Evolutionary conservation across 768 basidiomycete species (phyloP), one percentile per base, ranked within the genome.

Genomic region (Boletus subparvulus): DNA sequence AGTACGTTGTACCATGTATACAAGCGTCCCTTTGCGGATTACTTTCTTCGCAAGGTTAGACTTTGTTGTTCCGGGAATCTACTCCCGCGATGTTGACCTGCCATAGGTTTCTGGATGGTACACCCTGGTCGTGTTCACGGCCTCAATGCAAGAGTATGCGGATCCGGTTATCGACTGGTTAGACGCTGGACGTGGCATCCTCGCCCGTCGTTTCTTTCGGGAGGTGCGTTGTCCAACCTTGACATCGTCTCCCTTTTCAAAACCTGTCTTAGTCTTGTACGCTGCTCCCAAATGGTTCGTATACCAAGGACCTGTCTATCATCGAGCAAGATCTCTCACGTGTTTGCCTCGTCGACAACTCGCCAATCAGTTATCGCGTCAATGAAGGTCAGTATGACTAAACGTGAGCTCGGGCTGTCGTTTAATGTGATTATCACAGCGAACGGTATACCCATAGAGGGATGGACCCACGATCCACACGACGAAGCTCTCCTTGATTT

Each of bases 151-250:
- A 68, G 97, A 99, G 74, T 99, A 99, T 71, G 97, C 97, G 59
- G 97, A 99, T 77, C 97, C 97, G 0, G 95, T 99, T 30, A 99
- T 99, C 63, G 97, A 99, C 74, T 99, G 97, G 97, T 77, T 99
- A 52, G 97, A 99, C 69, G 93, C 88, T 52, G 93, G 94, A 4
- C 83, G 93, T 44, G 95, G 94, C 17, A 91, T 98, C 55, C 83
- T 99, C 36, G 84, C 80, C 3, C 88, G 90, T 59, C 85, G 94
- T 36, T 79, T 97, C 60, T 99, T 98, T 75, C 85, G 97, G 59
- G 94, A 97, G 78, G 91, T 90, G 52, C 55, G 90, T 81, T 21
- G 26, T 42, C 21, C 33, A 21, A 17, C 32, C 33, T 46, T 58
- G 45, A 26, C 17, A 3, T 17, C 28, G 13, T 52, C 28, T 39